Conservation (phyloP, 106 monocot genomes). For the Xerophyta viscosa region DNA sequence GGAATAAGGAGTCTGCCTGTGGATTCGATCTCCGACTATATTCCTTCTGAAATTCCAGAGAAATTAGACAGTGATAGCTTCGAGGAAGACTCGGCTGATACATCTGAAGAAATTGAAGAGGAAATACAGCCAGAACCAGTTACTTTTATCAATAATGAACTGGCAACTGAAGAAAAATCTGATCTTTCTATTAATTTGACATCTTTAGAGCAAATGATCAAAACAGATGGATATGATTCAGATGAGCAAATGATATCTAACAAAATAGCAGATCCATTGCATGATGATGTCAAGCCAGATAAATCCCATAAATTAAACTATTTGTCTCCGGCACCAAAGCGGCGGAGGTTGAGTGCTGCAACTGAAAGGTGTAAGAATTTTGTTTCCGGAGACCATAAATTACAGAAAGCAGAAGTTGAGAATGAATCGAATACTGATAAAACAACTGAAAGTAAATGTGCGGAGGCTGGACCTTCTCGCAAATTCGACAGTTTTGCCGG, state of each 20-base stretch:
- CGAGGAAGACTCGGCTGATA: conserved; percentile 9
- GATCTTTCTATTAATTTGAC: conserved; percentile 1
- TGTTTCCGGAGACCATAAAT: conserved; percentile 5
- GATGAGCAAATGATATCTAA: conserved; percentile 1
- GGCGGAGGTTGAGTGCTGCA: conserved; percentile 38
- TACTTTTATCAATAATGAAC: neutral
- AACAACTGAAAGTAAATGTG: conserved; percentile 5
- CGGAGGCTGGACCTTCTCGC: conserved; percentile 5
- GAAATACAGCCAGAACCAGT: neutral
- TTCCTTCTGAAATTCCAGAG: neutral
- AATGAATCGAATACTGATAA: neutral
- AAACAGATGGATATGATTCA: conserved; percentile 16
- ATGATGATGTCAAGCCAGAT: conserved; percentile 13
- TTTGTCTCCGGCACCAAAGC: conserved; percentile 32
- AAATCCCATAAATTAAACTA: conserved; percentile 9
- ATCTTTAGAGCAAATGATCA: conserved; percentile 1
- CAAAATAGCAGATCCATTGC: conserved; percentile 8
- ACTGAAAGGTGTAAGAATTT: conserved; percentile 6
- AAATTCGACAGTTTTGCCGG: neutral
- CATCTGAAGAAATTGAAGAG: neutral
- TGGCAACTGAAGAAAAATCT: neutral
- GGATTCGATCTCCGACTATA: conserved; percentile 10
- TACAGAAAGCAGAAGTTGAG: conserved; percentile 6
- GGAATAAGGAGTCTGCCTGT: conserved; percentile 44
- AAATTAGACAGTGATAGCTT: conserved; percentile 23